Base-by-base conservation (phyloP, 1,284 basidiomycete genomes). In the Moniliella sp. region DNA sequence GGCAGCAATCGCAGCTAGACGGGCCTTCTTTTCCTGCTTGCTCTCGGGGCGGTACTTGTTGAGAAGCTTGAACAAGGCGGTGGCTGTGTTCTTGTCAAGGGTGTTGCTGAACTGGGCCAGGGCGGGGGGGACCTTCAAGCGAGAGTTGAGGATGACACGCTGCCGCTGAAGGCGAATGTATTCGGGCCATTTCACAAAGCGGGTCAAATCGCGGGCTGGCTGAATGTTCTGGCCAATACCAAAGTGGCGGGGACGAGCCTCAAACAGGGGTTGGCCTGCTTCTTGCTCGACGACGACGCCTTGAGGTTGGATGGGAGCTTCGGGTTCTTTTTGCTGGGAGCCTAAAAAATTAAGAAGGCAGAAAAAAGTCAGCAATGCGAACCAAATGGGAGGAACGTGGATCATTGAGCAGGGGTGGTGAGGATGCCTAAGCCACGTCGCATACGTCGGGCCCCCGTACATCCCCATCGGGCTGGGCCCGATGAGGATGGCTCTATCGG, bases 171-270 rank as follows among this genome's bases (percentile, higher is more conserved):
- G 78, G 62, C 83, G 82, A 52, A 97, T 76, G 62, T 97, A 97
- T 69, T 88, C 83, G 50, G 88, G 88, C 88, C 88, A 97, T 68
- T 93, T 94, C 67, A 94, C 82, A 67, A 94, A 94, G 64, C 86
- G 82, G 45, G 82, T 91, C 48, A 94, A 67, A 67, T 97, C 88
- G 40, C 72, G 73, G 64, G 73, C 72, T 57, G 78, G 86, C 59
- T 78, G 80, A 59, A 94, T 74, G 67, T 91, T 81, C 68, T 88
- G 82, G 61, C 86, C 88, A 46, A 94, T 86, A 63, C 82, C 83
- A 63, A 91, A 94, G 71, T 82, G 84, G 64, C 77, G 78, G 54
- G 82, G 73, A 45, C 64, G 69, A 46, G 81, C 66, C 71, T 93
- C 84, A 64, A 94, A 91, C 57, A 94, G 75, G 60, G 88, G 83